phyloP scores from a whole-genome alignment of 805 yeast genomes.

The Candida ponderosae region DNA sequence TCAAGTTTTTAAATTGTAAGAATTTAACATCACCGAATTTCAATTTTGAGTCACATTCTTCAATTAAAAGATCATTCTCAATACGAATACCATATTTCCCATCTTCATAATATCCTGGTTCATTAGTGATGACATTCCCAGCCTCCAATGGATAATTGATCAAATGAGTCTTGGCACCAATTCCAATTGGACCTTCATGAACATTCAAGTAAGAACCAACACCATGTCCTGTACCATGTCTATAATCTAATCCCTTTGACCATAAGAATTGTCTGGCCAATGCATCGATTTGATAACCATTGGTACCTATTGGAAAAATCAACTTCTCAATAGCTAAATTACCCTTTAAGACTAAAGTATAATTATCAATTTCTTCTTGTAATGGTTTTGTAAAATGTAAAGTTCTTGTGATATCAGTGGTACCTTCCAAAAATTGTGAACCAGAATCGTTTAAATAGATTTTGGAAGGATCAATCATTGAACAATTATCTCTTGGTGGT shows the following conservation, averaged over 20 bases:
- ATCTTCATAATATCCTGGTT: slow-evolving; percentile 90
- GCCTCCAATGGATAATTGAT: slow-evolving; percentile 43
- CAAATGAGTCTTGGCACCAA: slow-evolving; percentile 46
- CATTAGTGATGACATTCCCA: slow-evolving; percentile 82
- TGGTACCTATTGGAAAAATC: slow-evolving; percentile 67
- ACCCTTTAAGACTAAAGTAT: slow-evolving; percentile 86
- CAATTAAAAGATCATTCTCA: slow-evolving; percentile 71
- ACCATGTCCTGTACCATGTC: slow-evolving; percentile 97
- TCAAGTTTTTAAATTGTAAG: slow-evolving; percentile 73
- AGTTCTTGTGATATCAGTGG: slow-evolving; percentile 93
- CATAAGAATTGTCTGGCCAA: slow-evolving; percentile 80
- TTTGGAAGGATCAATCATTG: slow-evolving; percentile 56
- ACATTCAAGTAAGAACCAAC: slow-evolving; percentile 89
- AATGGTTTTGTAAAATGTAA: slow-evolving; percentile 56
- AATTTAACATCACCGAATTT: slow-evolving; percentile 51
- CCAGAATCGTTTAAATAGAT: slow-evolving; percentile 85
- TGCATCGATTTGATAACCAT: slow-evolving; percentile 71
- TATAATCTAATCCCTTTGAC: slow-evolving; percentile 76
- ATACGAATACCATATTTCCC: slow-evolving; percentile 87
- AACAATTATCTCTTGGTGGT: slow-evolving; percentile 51
- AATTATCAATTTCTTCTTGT: slow-evolving; percentile 52
- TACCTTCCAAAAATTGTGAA: slow-evolving; percentile 87
- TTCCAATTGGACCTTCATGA: slow-evolving; percentile 90
- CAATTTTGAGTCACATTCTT: slow-evolving; percentile 25
- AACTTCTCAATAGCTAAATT: slow-evolving; percentile 80